phyloP scores from a whole-genome alignment of 495 filamentous ascomycete genomes.

The Tuber melanosporum region DNA sequence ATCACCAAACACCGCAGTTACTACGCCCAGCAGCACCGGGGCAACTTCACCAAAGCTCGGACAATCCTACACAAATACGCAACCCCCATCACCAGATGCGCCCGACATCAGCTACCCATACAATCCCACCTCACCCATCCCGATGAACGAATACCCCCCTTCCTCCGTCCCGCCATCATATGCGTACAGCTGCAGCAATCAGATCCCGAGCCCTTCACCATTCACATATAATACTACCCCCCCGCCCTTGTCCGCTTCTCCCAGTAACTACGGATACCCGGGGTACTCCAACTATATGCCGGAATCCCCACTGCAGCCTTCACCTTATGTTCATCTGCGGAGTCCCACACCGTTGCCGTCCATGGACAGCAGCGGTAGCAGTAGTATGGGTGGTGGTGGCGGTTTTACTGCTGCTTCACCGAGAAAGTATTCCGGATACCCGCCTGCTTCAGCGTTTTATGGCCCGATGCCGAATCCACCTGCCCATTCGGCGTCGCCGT shows the following conservation, averaged over 20 bases:
- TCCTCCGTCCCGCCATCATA: constrained; percentile 16
- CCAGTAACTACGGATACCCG: constrained; percentile 10
- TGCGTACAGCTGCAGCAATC: constrained; percentile 24
- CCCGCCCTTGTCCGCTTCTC: constrained; percentile 7
- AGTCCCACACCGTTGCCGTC: neutral
- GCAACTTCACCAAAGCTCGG: constrained; percentile 32
- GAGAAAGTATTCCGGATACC: constrained; percentile 36
- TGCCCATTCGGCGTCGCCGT: constrained; percentile 6
- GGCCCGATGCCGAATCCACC: constrained; percentile 23
- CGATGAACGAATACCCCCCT: constrained; percentile 24
- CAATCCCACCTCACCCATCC: constrained; percentile 16
- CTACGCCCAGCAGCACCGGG: constrained; percentile 33
- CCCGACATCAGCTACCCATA: constrained; percentile 28
- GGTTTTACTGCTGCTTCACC: neutral
- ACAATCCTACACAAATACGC: constrained; percentile 30
- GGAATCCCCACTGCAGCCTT: neutral
- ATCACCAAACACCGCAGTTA: constrained; percentile 36
- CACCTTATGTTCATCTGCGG: constrained; percentile 8
- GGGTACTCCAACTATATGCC: neutral
- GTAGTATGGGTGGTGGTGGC: neutral
- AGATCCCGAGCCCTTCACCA: constrained; percentile 19
- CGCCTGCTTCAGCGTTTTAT: constrained; percentile 38
- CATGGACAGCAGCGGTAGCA: neutral
- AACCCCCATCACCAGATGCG: constrained; percentile 22
- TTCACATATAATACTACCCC: constrained; percentile 20